Conservation (phyloP, 192 early-diverging fungal species). For the Allomyces macrogynus region DNA sequence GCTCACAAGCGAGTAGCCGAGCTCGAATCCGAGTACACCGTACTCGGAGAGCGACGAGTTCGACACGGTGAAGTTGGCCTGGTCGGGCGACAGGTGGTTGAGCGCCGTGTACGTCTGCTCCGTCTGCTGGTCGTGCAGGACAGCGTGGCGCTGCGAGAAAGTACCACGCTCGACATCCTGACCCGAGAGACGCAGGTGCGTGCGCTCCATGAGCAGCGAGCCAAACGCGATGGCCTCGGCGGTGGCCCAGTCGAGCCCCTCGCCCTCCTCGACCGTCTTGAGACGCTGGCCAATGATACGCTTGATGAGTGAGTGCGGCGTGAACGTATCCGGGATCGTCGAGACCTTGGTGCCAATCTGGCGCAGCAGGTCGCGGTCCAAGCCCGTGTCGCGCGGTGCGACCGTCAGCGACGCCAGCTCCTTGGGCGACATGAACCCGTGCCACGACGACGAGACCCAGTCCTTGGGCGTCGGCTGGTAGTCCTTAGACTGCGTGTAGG, state of each 20-base stretch:
- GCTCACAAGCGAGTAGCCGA: conserved; percentile 86
- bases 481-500: conserved; percentile 66
- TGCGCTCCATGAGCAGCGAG: conserved; percentile 69
- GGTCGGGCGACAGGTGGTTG: conserved; percentile 68
- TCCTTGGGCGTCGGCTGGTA: conserved; percentile 77
- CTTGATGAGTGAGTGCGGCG: conserved; percentile 64
- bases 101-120: conserved; percentile 66
- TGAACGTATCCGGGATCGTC: conserved; percentile 63
- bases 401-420: conserved; percentile 53
- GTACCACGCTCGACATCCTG: conserved; percentile 99
- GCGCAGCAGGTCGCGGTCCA: conserved; percentile 46
- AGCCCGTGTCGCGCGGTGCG: conserved; percentile 43
- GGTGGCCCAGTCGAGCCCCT: conserved; percentile 86
- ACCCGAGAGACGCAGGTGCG: conserved; percentile 74
- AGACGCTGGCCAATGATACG: conserved; percentile 67
- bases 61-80: conserved; percentile 70
- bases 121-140: conserved; percentile 84
- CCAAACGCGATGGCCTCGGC: conserved; percentile 90
- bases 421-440: conserved; percentile 58
- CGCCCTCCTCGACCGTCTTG: conserved; percentile 54
- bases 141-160: conserved; percentile 94
- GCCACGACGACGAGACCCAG: conserved; percentile 90
- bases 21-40: conserved; percentile 87
- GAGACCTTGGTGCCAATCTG: conserved; percentile 68
- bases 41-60: conserved; percentile 95